Evolutionary conservation across 2,329 filamentous ascomycete species (phyloP).

Genomic region (Dothideomycetes sp.): DNA sequence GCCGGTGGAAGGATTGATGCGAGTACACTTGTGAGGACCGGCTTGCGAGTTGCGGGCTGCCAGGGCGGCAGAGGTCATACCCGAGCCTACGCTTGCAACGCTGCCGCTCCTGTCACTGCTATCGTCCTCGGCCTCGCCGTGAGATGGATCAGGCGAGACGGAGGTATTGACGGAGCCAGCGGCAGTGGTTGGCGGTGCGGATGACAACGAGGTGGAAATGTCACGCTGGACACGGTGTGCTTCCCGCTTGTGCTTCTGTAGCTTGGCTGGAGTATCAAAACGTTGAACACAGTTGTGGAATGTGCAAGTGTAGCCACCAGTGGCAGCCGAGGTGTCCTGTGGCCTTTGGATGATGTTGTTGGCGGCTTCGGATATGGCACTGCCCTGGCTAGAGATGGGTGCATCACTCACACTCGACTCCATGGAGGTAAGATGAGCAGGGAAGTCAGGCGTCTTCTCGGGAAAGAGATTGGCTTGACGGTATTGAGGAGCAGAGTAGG

Average conservation of each 20-base stretch:
- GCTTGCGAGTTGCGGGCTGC: conserved; percentile 70
- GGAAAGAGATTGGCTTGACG: conserved; percentile 15
- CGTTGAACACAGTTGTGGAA: conserved; percentile 82
- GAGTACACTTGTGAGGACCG: conserved; percentile 84
- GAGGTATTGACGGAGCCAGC: conserved; percentile 26
- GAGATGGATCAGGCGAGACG: conserved; percentile 11
- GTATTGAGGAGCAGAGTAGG: conserved; percentile 23
- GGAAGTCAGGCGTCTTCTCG: conserved; percentile 39
- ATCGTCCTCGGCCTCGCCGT: conserved; percentile 4
- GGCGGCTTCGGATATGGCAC: conserved; percentile 13
- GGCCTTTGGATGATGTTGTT: conserved; percentile 48
- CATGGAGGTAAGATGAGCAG: conserved; percentile 48
- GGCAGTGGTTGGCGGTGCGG: conserved; percentile 15
- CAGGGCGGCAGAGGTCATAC: conserved; percentile 43
- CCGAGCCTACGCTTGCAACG: conserved; percentile 15
- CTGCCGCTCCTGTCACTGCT: conserved; percentile 15
- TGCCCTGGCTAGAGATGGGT: conserved; percentile 29
- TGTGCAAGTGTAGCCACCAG: conserved; percentile 90
- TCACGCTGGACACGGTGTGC: conserved; percentile 67
- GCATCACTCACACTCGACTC: conserved; percentile 49
- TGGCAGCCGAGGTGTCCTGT: conserved; percentile 55
- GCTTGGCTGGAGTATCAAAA: conserved; percentile 74
- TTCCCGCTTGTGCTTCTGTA: conserved; percentile 94
- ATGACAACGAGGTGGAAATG: conserved; percentile 26
- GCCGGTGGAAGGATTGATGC: conserved; percentile 87